Evolutionary conservation across 306 rosid species (phyloP).

Genomic region (Corylus heterophylla): DNA sequence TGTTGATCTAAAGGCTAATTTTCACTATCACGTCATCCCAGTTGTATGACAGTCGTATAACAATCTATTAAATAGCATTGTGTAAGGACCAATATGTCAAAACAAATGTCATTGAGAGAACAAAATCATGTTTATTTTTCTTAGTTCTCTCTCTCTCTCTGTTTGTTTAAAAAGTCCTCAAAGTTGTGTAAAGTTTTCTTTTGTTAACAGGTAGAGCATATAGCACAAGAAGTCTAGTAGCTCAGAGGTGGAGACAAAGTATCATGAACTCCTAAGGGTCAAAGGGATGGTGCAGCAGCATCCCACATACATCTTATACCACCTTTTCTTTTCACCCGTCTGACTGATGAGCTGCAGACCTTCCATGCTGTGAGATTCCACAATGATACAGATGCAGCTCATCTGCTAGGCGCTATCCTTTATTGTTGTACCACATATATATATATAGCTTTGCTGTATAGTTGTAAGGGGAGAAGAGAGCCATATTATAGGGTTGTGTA

Average conservation of each 20-base stretch:
- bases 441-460: conserved; percentile 59
- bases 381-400: conserved; percentile 42
- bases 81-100: neutral
- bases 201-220: conserved; percentile 48
- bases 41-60: too few relatives aligned
- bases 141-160: neutral
- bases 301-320: conserved; percentile 27
- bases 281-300: conserved; percentile 41
- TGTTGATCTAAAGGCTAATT: too few relatives aligned
- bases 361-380: conserved; percentile 39
- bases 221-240: conserved; percentile 32
- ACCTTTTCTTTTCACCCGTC: conserved; percentile 27
- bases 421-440: conserved; percentile 45
- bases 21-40: too few relatives aligned
- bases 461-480: conserved; percentile 43
- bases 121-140: neutral
- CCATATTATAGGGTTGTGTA: conserved; percentile 39
- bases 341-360: conserved; percentile 39
- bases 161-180: neutral
- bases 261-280: conserved; percentile 28
- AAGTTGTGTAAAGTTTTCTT: neutral
- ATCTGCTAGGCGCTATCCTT: conserved; percentile 26
- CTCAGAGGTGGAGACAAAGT: conserved; percentile 33
- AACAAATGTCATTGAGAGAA: neutral
- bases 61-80: too few relatives aligned